Percentiles rank a stretch among this genome's conserved stretches.
Conservation (phyloP, 1,284 basidiomycete species). For the Ceratobasidium sp. region DNA sequence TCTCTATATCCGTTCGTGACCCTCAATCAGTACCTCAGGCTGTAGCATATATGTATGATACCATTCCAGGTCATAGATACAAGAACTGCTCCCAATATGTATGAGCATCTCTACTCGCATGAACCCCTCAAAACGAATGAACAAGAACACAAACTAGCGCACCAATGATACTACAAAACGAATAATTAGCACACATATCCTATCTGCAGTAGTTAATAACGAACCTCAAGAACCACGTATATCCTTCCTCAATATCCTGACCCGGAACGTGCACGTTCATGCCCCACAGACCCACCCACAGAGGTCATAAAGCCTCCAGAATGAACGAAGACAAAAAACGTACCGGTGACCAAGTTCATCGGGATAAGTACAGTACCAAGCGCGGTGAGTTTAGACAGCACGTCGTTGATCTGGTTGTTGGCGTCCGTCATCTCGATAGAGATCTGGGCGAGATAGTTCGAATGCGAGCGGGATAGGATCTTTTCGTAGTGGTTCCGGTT, state of each 20-base stretch:
- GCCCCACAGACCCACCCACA: conserved; percentile 76
- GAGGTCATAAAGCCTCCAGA: neutral
- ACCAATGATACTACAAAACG: conserved; percentile 75
- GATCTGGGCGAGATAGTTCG: conserved; percentile 99
- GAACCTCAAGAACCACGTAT: conserved; percentile 52
- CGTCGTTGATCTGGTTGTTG: conserved; percentile 99
- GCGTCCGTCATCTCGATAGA: conserved; percentile 99
- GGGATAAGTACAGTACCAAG: conserved; percentile 97
- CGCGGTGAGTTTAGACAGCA: conserved; percentile 97
- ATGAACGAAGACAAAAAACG: conserved; percentile 97
- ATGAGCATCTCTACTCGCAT: too few relatives aligned
- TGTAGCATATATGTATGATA: too few relatives aligned
- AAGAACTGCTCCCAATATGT: too few relatives aligned
- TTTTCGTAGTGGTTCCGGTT: conserved; percentile 99
- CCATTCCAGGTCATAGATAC: too few relatives aligned
- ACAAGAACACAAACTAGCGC: conserved; percentile 81
- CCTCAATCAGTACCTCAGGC: neutral
- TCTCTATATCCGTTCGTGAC: too few relatives aligned
- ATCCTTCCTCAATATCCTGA: conserved; percentile 67
- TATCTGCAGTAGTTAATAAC: neutral
- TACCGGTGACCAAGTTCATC: conserved; percentile 97
- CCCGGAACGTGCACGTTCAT: conserved; percentile 96
- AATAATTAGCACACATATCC: conserved; percentile 6
- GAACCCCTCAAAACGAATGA: too few relatives aligned
- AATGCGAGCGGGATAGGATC: conserved; percentile 97